Base-by-base conservation (phyloP, 140 eudicot genomes). In the Oenanthe javanica region DNA sequence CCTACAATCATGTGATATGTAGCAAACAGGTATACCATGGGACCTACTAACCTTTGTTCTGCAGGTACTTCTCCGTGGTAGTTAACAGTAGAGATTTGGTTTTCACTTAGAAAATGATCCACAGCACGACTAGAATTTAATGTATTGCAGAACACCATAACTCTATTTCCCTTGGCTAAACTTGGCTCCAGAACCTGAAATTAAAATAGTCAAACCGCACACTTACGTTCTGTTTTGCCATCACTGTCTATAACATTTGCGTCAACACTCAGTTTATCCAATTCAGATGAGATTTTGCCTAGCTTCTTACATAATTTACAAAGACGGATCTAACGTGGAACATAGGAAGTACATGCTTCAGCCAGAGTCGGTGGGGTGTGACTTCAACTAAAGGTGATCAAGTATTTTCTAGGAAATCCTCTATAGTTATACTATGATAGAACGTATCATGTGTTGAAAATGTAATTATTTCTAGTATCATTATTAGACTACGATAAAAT, bases 11-110 rank as follows among this genome's bases (percentile, higher is more conserved):
- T 40, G 54, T 15, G 23, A 72, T 4, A 36, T 18, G n/a, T 74
- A 46, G 11, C 42, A 74, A 74, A 74, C 15, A 49, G 63, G 61
- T 25, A 1, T 9, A 78, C 54, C 69, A 47, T 50, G 59, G 50
- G 78, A 72, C 79, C 81, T 43, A 80, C 88, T 91, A 78, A 94
- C 98, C 98, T 92, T 84, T 94, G 93, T 75, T 83, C 97, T 16
- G 98, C 97, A 0, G 98, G 98, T 14, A 94, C 98, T 88, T 94
- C 98, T 49, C 98, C 98, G 66, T 94, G 98, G 86, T 94, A 92
- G 89, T 94, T 94, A 80, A 94, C 98, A n/a, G 98, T 92, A 79
- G 93, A 92, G 27, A 94, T 83, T 77, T 89, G 93, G 79, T 92
- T 94, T 86, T 94, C 97, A 80, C 77, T 43, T 77, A 94, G 88